Conservation (phyloP, 2,329 filamentous ascomycete genomes). For the Teratosphaeria nubilosa region DNA sequence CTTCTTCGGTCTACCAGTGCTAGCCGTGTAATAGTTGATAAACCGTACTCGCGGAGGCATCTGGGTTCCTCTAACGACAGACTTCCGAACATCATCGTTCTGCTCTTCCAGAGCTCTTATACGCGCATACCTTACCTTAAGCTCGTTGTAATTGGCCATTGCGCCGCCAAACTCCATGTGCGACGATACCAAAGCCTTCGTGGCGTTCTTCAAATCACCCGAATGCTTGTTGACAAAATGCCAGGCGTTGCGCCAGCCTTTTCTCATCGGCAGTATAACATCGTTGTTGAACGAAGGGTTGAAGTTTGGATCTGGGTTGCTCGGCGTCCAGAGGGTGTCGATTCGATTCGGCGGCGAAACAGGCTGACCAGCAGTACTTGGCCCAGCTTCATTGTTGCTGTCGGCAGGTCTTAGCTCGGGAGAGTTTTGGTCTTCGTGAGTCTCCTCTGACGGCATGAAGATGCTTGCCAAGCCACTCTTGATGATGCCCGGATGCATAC, state of each 20-base stretch:
- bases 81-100: conserved; percentile 39
- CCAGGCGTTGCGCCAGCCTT: conserved; percentile 55
- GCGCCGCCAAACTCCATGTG: conserved; percentile 76
- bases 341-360: conserved; percentile 1
- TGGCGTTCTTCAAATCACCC: conserved; percentile 59
- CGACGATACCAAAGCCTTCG: conserved; percentile 63
- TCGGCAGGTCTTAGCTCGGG: conserved; percentile 1
- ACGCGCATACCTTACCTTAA: conserved; percentile 59
- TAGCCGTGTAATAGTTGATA: conserved; percentile 84
- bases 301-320: conserved; percentile 49
- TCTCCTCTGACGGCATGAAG: conserved; percentile 44
- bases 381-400: not conserved
- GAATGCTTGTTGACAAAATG: conserved; percentile 78
- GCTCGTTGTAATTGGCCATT: conserved; percentile 62
- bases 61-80: conserved; percentile 19
- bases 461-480: conserved; percentile 71
- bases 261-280: conserved; percentile 55
- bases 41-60: conserved; percentile 56
- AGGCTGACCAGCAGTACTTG: not conserved
- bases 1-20: conserved; percentile 57
- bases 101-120: conserved; percentile 64
- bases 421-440: conserved; percentile 14
- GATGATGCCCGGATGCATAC: conserved; percentile 80
- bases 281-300: conserved; percentile 72
- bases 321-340: conserved; percentile 20